Evolutionary conservation across 352 stramenopile species (phyloP), one percentile per base, ranked within the genome.

Genomic region (Phytophthora ramorum): DNA sequence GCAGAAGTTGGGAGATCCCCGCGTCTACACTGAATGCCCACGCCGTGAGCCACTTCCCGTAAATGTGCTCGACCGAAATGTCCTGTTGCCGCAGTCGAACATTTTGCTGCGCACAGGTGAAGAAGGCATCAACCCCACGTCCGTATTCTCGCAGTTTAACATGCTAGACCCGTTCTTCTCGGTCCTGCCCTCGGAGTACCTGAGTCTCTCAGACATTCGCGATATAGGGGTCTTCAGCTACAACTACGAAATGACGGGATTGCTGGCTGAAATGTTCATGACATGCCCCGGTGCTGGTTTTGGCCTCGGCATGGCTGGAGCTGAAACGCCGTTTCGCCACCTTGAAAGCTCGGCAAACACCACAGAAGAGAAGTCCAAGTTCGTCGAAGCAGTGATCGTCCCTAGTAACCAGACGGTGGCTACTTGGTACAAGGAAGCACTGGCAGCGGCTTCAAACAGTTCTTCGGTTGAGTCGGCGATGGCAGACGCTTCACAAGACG

Each of bases 211-310:
- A 13, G 88, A 96, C 51, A 79, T 91, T 53, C 85, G 82, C 19
- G 76, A 94, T 47, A 71, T 96, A 40, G 85, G 85, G 13, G 63
- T 60, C 0, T 90, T 85, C 68, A 94, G 85, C 76, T 96, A 94
- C 79, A 94, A 93, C 71, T 96, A 96, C 62, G 73, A 93, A 63
- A 86, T 94, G 70, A 83, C 74, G 16, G 88, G 88, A 0, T 48
- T 91, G 58, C 60, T 96, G 26, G 83, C 69, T 6, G 71, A 83
- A 52, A 88, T 96, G 83, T 94, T 80, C 62, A 89, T 79, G 58
- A 87, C 79, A 4, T 96, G 88, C 24, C 79, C 79, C 24, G 81
- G 87, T 49, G 57, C 81, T 14, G 66, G 60, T 7, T 60, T 71
- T 9, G 38, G 79, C 19, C 47, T 72, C 0, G 64, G 54, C 17